These are phyloP conservation scores for Talaromyces thailandensis DNA, from an alignment of 495 filamentous ascomycete genomes.

Conservation along the genomic window DNA sequence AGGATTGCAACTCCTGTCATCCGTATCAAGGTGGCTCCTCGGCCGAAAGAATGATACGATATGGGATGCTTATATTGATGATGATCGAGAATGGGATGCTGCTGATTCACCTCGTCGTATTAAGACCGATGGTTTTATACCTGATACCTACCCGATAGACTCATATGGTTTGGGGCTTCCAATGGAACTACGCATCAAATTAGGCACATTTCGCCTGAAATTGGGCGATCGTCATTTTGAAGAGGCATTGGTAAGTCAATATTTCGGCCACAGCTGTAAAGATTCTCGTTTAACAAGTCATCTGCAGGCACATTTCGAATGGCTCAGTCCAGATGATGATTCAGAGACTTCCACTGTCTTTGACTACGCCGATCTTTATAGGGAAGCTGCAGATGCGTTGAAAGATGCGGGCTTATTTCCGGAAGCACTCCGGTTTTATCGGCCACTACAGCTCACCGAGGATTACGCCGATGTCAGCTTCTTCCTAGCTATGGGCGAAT, in stretches of 20 bases:
- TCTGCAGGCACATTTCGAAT: conserved; percentile 49
- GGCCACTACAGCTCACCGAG: conserved; percentile 50
- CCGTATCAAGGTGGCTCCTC: conserved; percentile 70
- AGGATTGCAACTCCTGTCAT: conserved; percentile 59
- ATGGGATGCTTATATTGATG: conserved; percentile 68
- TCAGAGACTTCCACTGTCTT: conserved; percentile 40
- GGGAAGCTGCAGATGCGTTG: conserved; percentile 62
- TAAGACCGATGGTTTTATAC: conserved; percentile 47
- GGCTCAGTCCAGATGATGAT: conserved; percentile 50
- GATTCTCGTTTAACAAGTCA: not conserved
- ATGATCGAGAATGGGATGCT: conserved; percentile 90
- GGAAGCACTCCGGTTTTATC: conserved; percentile 68
- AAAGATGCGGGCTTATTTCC: conserved; percentile 43
- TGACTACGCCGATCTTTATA: conserved; percentile 67
- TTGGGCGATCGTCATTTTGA: conserved; percentile 47
- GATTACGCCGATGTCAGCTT: conserved; percentile 51
- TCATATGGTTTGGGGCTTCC: conserved; percentile 72
- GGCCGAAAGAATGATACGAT: conserved; percentile 63
- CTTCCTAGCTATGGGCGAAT: conserved; percentile 64
- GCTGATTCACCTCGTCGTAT: conserved; percentile 57
- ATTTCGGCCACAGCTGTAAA: not conserved
- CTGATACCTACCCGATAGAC: conserved; percentile 41
- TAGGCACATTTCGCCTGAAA: conserved; percentile 72
- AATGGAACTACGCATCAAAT: conserved; percentile 72
- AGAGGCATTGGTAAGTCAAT: conserved; percentile 63